phyloP scores from a whole-genome alignment of 2,329 filamentous ascomycete genomes.

The Fusarium compactum region DNA sequence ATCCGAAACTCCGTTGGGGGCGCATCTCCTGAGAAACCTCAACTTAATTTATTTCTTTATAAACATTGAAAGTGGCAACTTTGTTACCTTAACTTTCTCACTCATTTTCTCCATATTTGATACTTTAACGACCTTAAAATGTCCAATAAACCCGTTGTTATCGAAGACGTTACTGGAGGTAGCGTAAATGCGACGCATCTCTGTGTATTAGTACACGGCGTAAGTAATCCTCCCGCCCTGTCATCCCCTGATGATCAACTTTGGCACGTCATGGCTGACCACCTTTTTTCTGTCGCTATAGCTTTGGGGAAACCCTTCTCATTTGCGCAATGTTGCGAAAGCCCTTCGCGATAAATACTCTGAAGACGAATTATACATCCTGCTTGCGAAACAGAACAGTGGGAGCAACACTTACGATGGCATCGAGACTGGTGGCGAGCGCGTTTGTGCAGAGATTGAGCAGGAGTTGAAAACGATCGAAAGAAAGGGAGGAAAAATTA shows the following conservation, averaged over 20 bases:
- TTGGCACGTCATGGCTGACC: constrained; percentile 42
- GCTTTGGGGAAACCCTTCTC: constrained; percentile 83
- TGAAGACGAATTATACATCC: constrained; percentile 74
- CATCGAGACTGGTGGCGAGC: constrained; percentile 75
- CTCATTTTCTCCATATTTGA: constrained; percentile 2
- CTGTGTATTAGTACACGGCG: constrained; percentile 81
- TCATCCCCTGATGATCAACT: constrained; percentile 29
- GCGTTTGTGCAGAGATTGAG: constrained; percentile 75
- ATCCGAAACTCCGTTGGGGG: constrained; percentile 41
- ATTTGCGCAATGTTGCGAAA: constrained; percentile 76
- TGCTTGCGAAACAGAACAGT: constrained; percentile 78
- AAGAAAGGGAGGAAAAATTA: constrained; percentile 75
- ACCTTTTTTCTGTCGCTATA: constrained; percentile 48
- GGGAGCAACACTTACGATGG: constrained; percentile 80
- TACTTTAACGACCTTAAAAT: constrained; percentile 22
- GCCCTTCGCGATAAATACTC: constrained; percentile 71
- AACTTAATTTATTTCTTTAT: constrained; percentile 32
- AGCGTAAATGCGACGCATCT: constrained; percentile 73
- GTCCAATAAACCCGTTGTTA: constrained; percentile 25
- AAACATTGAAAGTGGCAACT: neutral
- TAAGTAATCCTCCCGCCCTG: constrained; percentile 56
- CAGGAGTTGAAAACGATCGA: constrained; percentile 69
- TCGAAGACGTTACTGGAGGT: constrained; percentile 60
- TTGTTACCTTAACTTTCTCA: neutral
- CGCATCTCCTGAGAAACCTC: constrained; percentile 39